phyloP scores from a whole-genome alignment of 2,329 filamentous ascomycete genomes.

The Aureobasidium lini region DNA sequence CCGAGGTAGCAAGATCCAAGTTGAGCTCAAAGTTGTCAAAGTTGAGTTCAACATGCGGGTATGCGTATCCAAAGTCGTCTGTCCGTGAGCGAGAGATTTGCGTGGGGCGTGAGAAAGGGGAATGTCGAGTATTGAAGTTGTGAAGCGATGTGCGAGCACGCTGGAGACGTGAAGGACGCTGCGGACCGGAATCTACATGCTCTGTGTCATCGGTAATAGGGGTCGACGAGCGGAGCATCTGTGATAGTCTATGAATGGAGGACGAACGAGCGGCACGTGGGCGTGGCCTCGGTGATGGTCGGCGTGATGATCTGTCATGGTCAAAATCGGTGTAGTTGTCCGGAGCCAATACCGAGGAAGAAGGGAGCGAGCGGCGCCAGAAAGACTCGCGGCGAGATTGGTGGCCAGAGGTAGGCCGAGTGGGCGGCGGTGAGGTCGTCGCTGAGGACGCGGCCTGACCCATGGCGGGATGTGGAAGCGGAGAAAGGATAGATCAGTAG shows the following conservation, averaged over 20 bases:
- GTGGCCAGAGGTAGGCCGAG: constrained; percentile 2
- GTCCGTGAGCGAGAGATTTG: constrained; percentile 2
- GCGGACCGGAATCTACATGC: constrained; percentile 18
- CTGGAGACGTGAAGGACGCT: constrained; percentile 12
- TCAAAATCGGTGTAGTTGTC: background rate
- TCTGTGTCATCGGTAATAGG: constrained; percentile 15
- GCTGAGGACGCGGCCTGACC: constrained; percentile 25
- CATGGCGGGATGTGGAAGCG: constrained; percentile 19
- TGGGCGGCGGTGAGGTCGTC: background rate
- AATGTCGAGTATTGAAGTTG: constrained; percentile 2
- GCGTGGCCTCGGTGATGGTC: background rate
- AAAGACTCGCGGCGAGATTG: constrained; percentile 4
- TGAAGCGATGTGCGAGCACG: constrained; percentile 13
- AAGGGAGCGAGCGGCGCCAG: constrained; percentile 14
- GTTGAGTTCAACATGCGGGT: constrained; percentile 15
- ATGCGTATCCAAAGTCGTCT: constrained; percentile 8
- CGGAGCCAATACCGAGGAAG: constrained; percentile 2
- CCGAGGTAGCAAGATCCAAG: constrained; percentile 27
- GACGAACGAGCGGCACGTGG: constrained; percentile 23
- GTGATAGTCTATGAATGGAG: constrained; percentile 25
- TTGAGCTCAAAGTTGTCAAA: constrained; percentile 32
- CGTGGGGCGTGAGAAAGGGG: constrained; percentile 1
- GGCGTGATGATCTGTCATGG: background rate
- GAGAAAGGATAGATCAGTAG: background rate
- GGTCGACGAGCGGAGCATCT: constrained; percentile 24